Evolutionary conservation across 164 flowering plant genomes (phyloP).

Genomic region (Aristolochia contorta): DNA sequence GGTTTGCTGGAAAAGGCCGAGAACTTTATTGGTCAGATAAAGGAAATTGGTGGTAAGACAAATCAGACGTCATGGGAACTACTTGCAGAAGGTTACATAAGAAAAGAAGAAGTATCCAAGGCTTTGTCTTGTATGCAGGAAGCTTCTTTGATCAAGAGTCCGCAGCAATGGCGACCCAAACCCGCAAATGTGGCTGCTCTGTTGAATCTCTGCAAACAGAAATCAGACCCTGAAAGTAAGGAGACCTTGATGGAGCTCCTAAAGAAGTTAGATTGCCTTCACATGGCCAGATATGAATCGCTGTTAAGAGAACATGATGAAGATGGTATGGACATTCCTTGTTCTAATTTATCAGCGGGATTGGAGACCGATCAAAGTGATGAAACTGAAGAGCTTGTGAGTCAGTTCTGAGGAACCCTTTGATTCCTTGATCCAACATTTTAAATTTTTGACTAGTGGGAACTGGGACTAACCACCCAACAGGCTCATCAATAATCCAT

Average conservation of each 20-base stretch:
- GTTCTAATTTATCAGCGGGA: conserved; percentile 1
- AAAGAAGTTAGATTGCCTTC: conserved; percentile 10
- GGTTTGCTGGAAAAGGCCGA: conserved; percentile 49
- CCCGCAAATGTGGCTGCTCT: conserved; percentile 26
- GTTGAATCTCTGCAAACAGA: conserved; percentile 15
- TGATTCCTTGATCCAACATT: too few species aligned
- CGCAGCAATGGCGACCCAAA: conserved; percentile 54
- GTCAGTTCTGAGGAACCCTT: too few species aligned
- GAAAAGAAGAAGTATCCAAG: conserved; percentile 35
- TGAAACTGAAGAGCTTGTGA: conserved; percentile 7
- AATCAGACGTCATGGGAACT: conserved; percentile 68
- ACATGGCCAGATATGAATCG: conserved; percentile 13
- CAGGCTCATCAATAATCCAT: too few species aligned
- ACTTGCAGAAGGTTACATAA: conserved; percentile 52
- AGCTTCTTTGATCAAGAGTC: conserved; percentile 38
- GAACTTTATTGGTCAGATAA: conserved; percentile 37
- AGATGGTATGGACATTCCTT: conserved; percentile 7
- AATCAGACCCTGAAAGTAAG: conserved; percentile 11
- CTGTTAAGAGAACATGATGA: conserved; percentile 1
- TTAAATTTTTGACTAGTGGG: too few species aligned
- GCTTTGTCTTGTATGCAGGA: conserved; percentile 58
- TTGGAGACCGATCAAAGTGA: conserved; percentile 6
- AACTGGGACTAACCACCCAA: too few species aligned
- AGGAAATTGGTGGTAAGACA: conserved; percentile 61
- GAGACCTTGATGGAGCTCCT: conserved; percentile 16